These are phyloP conservation scores for Ashbya aceris DNA, from an alignment of 1,139 yeast species.

Conservation along the genomic window DNA sequence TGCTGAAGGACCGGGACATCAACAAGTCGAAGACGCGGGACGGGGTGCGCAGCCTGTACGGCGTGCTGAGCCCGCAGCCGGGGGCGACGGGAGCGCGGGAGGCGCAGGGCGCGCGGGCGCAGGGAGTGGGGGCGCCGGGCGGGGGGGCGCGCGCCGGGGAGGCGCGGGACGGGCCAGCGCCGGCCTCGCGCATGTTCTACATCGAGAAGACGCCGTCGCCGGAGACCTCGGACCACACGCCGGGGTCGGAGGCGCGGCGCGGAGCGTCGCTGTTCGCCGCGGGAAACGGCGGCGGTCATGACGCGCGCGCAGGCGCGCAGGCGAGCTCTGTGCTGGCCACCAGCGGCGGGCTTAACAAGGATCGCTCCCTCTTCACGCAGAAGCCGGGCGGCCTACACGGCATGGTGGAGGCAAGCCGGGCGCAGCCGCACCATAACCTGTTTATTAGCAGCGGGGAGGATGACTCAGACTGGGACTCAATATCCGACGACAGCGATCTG, in stretches of 20 bases:
- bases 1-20: slow-evolving; percentile 22
- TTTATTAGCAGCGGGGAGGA: slow-evolving; percentile 29
- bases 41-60: slow-evolving; percentile 28
- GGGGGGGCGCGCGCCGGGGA: neutral
- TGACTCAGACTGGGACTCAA: slow-evolving; percentile 28
- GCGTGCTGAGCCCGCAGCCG: slow-evolving; percentile 20
- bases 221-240: slow-evolving; percentile 1
- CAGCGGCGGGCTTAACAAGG: slow-evolving; percentile 2
- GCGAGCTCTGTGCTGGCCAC: neutral
- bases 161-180: neutral
- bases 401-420: neutral
- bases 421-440: slow-evolving; percentile 7
- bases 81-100: neutral
- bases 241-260: neutral
- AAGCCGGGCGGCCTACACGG: slow-evolving; percentile 1
- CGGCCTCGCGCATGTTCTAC: slow-evolving; percentile 8
- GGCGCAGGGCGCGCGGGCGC: neutral
- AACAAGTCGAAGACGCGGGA: slow-evolving; percentile 27
- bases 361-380: slow-evolving; percentile 2
- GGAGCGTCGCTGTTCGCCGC: slow-evolving; percentile 1
- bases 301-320: neutral
- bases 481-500: slow-evolving; percentile 20
- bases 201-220: slow-evolving; percentile 11
- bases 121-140: neutral
- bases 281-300: neutral